Base-by-base conservation (phyloP, 768 basidiomycete genomes). In the Hypholoma fasciculare region DNA sequence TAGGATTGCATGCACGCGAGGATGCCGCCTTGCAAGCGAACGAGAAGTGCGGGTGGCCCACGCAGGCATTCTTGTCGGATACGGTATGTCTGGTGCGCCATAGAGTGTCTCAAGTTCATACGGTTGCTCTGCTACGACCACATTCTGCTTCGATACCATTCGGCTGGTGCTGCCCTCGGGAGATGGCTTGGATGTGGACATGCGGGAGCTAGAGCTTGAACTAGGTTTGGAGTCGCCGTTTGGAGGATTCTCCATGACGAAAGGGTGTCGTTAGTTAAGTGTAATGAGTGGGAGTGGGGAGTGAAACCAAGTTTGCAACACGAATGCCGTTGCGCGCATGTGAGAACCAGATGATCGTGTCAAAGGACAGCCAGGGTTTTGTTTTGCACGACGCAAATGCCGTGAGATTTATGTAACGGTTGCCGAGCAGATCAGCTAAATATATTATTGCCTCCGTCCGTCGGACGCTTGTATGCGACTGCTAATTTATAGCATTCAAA, bases 91-190 rank as follows among this genome's bases (percentile, higher is more conserved):
- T n/a, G 61, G 62, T 38, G 49, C 62, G 20, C 52, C 52, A 36
- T 60, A 61, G 5, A 65, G 47, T 26, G 56, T 44, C 19, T 62
- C 61, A 7, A 67, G 58, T 56, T 67, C 66, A 34, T 66, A 66
- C 12, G 63, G 54, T 14, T 49, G 59, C 16, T 63, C 65, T 16
- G 40, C 19, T 42, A 56, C 54, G 36, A 58, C 46, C 3, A 62
- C 50, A 49, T 54, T 64, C 20, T 59, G 57, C 37, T 63, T 60
- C 16, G 65, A 58, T 30, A 44, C 46, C 13, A 26, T 38, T 61
- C 26, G 57, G 40, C 36, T 54, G 42, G 37, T 42, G 23, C 23
- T 49, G 30, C 36, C 27, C 38, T 38, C 38, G 6, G 59, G 53
- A 6, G 61, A 34, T 23, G 54, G 43, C 49, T 63, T 60, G 23